Conservation (phyloP, 208 protist genomes). For the Angomonas ambiguus region DNA sequence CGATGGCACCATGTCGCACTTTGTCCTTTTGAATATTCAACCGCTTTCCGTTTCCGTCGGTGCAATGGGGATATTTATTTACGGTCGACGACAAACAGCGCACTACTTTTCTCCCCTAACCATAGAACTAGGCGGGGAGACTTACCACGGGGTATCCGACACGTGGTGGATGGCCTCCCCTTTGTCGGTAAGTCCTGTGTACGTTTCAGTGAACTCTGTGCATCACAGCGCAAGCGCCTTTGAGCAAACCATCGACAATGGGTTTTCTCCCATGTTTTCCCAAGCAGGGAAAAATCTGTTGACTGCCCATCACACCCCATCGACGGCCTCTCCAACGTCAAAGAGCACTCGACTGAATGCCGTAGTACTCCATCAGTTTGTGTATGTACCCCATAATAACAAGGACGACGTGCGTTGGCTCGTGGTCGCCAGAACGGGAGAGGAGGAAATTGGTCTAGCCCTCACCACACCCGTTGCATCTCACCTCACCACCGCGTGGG, state of each 20-base stretch:
- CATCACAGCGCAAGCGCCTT: neutral
- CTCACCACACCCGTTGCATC: conserved; percentile 16
- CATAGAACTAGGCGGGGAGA: conserved; percentile 27
- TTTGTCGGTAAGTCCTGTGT: conserved; percentile 53
- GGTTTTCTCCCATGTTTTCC: conserved; percentile 3
- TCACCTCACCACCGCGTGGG: conserved; percentile 45
- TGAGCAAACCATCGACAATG: conserved; percentile 1
- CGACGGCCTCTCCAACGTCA: neutral
- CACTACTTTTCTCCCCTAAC: conserved; percentile 6
- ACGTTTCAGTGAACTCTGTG: conserved; percentile 20
- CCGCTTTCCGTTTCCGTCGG: conserved; percentile 46
- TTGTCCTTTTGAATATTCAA: conserved; percentile 51
- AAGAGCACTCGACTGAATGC: neutral
- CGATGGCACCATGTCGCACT: conserved; percentile 39
- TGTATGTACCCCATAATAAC: neutral
- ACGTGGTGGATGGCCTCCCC: conserved; percentile 80
- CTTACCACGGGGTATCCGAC: conserved; percentile 44
- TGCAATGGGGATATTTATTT: conserved; percentile 53
- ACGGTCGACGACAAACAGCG: conserved; percentile 32
- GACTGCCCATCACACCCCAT: neutral
- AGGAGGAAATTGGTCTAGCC: conserved; percentile 31
- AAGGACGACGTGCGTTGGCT: conserved; percentile 9
- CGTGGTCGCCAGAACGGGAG: conserved; percentile 18
- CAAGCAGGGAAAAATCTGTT: neutral
- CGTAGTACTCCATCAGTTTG: conserved; percentile 3